Base-by-base conservation (phyloP, 441 rosid genomes). In the Corymbia citriodora region DNA sequence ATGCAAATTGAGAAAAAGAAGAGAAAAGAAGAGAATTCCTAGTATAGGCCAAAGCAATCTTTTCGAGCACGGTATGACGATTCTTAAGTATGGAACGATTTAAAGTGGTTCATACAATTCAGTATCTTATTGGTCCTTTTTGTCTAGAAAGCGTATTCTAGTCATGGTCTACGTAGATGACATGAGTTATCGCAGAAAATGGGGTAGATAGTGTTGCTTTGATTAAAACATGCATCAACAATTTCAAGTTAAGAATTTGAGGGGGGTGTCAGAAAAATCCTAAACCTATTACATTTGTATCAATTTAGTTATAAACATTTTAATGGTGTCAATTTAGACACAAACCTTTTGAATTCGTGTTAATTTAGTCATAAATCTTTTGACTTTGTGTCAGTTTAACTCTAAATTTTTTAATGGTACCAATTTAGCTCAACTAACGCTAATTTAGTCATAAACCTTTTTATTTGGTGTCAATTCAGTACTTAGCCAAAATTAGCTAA, bases 41-140 rank as follows among this genome's bases (percentile, higher is more conserved):
- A 8, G 6, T 18, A 33, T 18, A 70, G 13, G 21, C 8, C 25
- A 19, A 33, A 17, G 48, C 48, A 33, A 70, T 33, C 25, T 70
- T 70, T 70, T 21, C 0, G 48, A 33, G 25, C 45, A 33, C 5
- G 1, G 0, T 31, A 16, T 2, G 10, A 16, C 40, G 2, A 68
- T 68, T 31, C 11, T 31, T 68, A 31, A 68, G 45, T 68, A 8
- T 33, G 21, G 70, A 68, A 31, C 3, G 48, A 72, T 72, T 33
- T 7, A 72, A 8, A 10, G 81, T 0, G 10, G 23, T 33, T 72
- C 25, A 19, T 19, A 72, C 36, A 14, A 18, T 18, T 3, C 2
- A 19, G 49, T 5, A 10, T 72, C 7, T 27, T 10, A 72, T 19
- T 21, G 10, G 8, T 36, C 29, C 16, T 40, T 15, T 40, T 9